Percentiles rank a stretch among this genome's conserved stretches.
Conservation (phyloP, 768 basidiomycete species). For the Ephemerocybe angulata region DNA sequence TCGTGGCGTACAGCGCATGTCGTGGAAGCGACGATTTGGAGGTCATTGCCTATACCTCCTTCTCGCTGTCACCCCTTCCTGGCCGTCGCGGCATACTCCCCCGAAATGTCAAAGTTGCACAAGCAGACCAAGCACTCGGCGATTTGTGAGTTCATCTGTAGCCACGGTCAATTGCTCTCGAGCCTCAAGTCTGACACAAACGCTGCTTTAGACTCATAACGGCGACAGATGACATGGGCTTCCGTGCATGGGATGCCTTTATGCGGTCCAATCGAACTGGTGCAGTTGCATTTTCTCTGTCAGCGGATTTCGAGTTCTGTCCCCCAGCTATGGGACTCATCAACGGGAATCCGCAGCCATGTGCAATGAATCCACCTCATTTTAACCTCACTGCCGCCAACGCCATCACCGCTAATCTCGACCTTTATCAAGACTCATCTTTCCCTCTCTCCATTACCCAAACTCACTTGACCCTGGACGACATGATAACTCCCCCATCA, state of each 20-base stretch:
- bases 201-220: conserved; percentile 8
- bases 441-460: background rate
- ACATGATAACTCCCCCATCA: conserved; percentile 10
- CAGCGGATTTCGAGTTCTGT: conserved; percentile 19
- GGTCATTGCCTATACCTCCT: background rate
- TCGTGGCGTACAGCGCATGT: conserved; percentile 9
- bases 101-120: background rate
- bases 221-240: conserved; percentile 15
- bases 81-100: background rate
- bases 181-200: background rate
- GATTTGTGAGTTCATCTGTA: background rate
- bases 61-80: background rate
- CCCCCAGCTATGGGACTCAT: conserved; percentile 17
- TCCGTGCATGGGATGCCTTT: conserved; percentile 14
- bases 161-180: too few relatives aligned
- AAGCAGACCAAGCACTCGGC: background rate
- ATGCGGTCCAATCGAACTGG: conserved; percentile 15
- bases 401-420: conserved; percentile 10
- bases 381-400: conserved; percentile 16
- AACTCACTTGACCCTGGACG: conserved; percentile 10
- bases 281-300: conserved; percentile 19
- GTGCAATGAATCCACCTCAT: background rate
- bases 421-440: background rate
- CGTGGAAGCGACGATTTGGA: too few relatives aligned
- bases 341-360: background rate